Evolutionary conservation across 306 rosid species (phyloP), one percentile per base, ranked within the genome.

Genomic region (Glycine latifolia): DNA sequence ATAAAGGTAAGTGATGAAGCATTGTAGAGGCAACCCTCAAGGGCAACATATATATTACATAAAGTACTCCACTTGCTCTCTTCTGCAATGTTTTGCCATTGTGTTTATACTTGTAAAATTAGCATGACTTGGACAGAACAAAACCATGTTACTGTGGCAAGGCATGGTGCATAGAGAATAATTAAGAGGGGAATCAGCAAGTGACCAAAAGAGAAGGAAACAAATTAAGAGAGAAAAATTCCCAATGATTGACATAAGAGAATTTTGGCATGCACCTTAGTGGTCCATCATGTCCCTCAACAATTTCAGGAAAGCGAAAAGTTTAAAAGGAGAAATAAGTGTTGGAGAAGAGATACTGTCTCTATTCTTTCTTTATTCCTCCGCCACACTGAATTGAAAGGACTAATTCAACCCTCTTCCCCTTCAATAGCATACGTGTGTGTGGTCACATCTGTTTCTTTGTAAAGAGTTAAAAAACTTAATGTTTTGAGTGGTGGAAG

Each of bases 131-230:
- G 74, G 47, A 74, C 48, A 52, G 48, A 56, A 61, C 62, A 61
- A 54, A 39, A 66, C 46, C 35, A 39, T 37, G 62, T 54, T 41
- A 79, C 70, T 35, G 70, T 67, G 55, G 37, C 44, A 59, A 50
- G 66, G 54, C 63, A 41, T 77, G 88, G 84, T 82, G 88, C 79
- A 86, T 4, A 85, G 88, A 88, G 86, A 87, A 87, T 88, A 86
- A 72, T 5, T 39, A 62, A 73, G 50, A 55, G 55, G 79, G 81
- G 85, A 87, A 85, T 81, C 84, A 78, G 14, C 31, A 58, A 80
- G 82, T 70, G 86, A 76, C 75, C 68, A 13, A 66, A 75, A 85
- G 59, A 79, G 79, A 15, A 8, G 86, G 49, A 85, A 79, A 63
- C 78, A 44, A 67, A 50, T 43, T 55, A 66, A 66, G 67, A n/a